Percentiles rank a stretch among this genome's conserved stretches.
phyloP scores from a whole-genome alignment of 768 basidiomycete genomes.

The Macrolepiota fuliginosa region DNA sequence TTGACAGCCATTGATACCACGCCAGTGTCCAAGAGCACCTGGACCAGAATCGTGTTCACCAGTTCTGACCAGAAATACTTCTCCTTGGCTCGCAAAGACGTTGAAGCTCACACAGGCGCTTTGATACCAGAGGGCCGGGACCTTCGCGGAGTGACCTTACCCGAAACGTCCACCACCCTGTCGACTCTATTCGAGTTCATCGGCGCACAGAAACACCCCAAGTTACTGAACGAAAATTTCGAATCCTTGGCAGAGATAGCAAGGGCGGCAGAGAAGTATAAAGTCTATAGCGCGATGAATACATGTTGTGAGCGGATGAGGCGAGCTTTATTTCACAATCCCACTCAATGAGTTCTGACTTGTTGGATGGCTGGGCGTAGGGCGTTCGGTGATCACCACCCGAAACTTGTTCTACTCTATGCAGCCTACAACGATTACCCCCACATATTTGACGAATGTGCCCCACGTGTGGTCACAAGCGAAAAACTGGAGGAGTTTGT shows the following conservation, averaged over 20 bases:
- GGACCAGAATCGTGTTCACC: not conserved
- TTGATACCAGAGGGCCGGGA: slow-evolving; percentile 15
- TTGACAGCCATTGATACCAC: not conserved
- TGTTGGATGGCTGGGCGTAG: no score
- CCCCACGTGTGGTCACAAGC: not conserved
- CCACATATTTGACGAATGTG: slow-evolving; percentile 9
- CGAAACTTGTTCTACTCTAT: slow-evolving; percentile 7
- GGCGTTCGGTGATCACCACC: slow-evolving; percentile 1
- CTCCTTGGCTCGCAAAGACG: slow-evolving; percentile 15
- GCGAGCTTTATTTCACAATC: not conserved
- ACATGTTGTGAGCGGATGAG: slow-evolving; percentile 12
- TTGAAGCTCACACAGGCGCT: slow-evolving; percentile 14
- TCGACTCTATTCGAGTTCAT: slow-evolving; percentile 18
- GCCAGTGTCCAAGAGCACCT: not conserved
- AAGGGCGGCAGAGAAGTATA: slow-evolving; percentile 16
- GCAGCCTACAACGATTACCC: slow-evolving; percentile 7
- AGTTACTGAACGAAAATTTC: slow-evolving; percentile 3
- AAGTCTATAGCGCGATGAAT: slow-evolving; percentile 15
- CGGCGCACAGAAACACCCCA: slow-evolving; percentile 12
- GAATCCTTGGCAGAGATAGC: slow-evolving; percentile 11
- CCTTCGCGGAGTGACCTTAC: slow-evolving; percentile 2
- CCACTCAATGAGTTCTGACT: not conserved
- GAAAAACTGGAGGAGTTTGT: not conserved
- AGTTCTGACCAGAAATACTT: slow-evolving; percentile 6
- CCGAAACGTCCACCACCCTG: slow-evolving; percentile 14